Evolutionary conservation across 2,329 filamentous ascomycete species (phyloP).

Genomic region (Sarocladium brachiariae): DNA sequence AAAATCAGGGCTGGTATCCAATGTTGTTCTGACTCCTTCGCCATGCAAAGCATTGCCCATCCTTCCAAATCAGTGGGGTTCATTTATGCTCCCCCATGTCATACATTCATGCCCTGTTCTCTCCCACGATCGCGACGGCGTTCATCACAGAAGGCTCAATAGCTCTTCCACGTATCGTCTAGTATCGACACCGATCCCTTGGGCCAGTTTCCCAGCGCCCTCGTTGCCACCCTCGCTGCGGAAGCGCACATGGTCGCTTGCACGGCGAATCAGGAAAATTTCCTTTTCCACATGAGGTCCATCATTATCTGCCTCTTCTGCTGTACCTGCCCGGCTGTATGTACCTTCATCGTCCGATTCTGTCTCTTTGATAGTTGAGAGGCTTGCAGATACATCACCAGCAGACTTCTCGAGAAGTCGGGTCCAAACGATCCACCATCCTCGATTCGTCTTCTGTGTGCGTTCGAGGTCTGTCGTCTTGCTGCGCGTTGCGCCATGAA

Average conservation of each 20-base stretch:
- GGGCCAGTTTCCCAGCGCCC: conserved; percentile 54
- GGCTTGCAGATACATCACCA: conserved; percentile 9
- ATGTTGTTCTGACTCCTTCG: neutral
- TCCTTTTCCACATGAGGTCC: conserved; percentile 39
- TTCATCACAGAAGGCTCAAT: conserved; percentile 45
- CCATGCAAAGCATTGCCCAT: neutral
- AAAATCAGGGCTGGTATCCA: neutral
- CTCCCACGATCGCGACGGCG: neutral
- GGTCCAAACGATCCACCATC: conserved; percentile 66
- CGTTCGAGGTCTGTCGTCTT: conserved; percentile 45
- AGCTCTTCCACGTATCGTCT: conserved; percentile 68
- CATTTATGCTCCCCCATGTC: no score
- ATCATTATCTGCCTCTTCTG: conserved; percentile 12
- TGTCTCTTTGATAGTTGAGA: conserved; percentile 7
- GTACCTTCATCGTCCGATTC: conserved; percentile 3
- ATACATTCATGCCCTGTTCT: no score
- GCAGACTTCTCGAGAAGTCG: conserved; percentile 38
- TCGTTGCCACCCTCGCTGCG: conserved; percentile 35
- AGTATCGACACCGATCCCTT: conserved; percentile 73
- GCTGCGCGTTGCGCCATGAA: conserved; percentile 38
- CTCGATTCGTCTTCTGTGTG: conserved; percentile 58
- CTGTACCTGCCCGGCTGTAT: conserved; percentile 7
- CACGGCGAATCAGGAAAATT: conserved; percentile 53
- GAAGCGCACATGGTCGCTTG: conserved; percentile 46
- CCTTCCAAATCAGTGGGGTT: neutral